A percentile compares a stretch with the other conserved stretches of the same genome.
Evolutionary conservation across 345 rosid species (phyloP).

Genomic region (Camelina neglecta): DNA sequence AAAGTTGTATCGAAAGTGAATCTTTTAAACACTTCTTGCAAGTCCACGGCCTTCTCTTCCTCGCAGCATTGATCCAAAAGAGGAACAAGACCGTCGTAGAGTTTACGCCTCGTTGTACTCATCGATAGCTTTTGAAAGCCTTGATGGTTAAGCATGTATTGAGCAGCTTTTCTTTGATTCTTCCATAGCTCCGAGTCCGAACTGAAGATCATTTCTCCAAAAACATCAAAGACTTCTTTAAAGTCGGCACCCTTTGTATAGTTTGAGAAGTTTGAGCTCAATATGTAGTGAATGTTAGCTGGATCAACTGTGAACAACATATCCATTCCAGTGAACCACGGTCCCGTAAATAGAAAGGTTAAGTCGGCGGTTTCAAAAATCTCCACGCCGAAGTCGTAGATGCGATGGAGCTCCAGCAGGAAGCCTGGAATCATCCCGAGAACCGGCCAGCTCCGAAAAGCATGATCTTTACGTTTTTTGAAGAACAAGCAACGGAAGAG

Average conservation of each 20-base stretch:
- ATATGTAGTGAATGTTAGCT: constrained; percentile 38
- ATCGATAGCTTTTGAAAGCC: constrained; percentile 33
- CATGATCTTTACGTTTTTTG: constrained; percentile 9
- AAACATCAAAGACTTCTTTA: constrained; percentile 35
- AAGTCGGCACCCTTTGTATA: constrained; percentile 44
- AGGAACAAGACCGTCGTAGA: constrained; percentile 39
- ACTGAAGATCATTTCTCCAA: constrained; percentile 44
- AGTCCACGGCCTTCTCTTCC: constrained; percentile 36
- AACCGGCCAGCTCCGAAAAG: constrained; percentile 30
- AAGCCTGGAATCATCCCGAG: constrained; percentile 33
- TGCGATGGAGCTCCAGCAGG: background rate
- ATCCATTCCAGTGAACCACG: constrained; percentile 32
- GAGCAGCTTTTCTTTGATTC: constrained; percentile 40
- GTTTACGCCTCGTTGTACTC: constrained; percentile 22
- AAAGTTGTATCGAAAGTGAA: constrained; percentile 51
- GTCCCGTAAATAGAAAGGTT: constrained; percentile 41
- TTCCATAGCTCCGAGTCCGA: constrained; percentile 47
- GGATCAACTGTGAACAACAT: constrained; percentile 40
- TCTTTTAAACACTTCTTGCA: constrained; percentile 51
- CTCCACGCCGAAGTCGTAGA: constrained; percentile 36
- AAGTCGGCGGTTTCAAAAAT: constrained; percentile 12
- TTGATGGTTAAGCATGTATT: constrained; percentile 20
- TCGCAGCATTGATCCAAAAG: constrained; percentile 37
- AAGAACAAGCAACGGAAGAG: background rate
- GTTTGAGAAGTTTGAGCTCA: constrained; percentile 40